Evolutionary conservation across 163 green algal species (phyloP).

Genomic region (Smithsoniella earleae): DNA sequence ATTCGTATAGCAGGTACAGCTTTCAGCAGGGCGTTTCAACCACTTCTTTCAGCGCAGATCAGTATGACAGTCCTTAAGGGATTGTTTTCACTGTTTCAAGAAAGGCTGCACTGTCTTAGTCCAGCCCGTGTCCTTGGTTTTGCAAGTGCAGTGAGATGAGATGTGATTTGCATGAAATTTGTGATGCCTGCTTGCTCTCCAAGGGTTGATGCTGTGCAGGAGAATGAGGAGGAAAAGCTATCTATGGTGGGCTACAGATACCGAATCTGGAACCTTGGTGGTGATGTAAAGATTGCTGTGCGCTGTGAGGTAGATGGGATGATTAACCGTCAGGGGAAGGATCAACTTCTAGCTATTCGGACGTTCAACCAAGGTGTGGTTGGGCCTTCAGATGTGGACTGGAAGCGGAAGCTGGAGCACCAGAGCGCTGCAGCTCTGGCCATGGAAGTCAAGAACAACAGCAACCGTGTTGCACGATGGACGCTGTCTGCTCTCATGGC

Average conservation of each 20-base stretch:
- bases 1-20: no score
- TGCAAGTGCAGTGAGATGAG: no score
- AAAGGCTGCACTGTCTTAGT: no score
- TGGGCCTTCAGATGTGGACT: slow-evolving; percentile 52
- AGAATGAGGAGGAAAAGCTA: neutral
- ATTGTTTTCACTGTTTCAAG: no score
- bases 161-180: no score
- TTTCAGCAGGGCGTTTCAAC: no score
- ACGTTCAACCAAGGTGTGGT: slow-evolving; percentile 72
- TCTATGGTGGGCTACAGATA: slow-evolving; percentile 54
- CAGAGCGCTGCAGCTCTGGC: slow-evolving; percentile 93
- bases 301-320: slow-evolving; percentile 87
- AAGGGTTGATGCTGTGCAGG: no score
- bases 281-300: slow-evolving; percentile 64
- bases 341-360: slow-evolving; percentile 74
- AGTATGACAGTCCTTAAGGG: no score
- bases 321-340: slow-evolving; percentile 53
- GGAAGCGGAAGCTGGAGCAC: slow-evolving; percentile 89
- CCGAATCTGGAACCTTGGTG: slow-evolving; percentile 69
- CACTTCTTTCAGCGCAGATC: no score
- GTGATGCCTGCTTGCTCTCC: no score
- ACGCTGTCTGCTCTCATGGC: slow-evolving; percentile 78
- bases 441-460: slow-evolving; percentile 99
- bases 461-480: slow-evolving; percentile 94
- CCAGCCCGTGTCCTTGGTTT: no score